phyloP scores from a whole-genome alignment of 495 filamentous ascomycete genomes.

The Talaromyces proteolyticus region DNA sequence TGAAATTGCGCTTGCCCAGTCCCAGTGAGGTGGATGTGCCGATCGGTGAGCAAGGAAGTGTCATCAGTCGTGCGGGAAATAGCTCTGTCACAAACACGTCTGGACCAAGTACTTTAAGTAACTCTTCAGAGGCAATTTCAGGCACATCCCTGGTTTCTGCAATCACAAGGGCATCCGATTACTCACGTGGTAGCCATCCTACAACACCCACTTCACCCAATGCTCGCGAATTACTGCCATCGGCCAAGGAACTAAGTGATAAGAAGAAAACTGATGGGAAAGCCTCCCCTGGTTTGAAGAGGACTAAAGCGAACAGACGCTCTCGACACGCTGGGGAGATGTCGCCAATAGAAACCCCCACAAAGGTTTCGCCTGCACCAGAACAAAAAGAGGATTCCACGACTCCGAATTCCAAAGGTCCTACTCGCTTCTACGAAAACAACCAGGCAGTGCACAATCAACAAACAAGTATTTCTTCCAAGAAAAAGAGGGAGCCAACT shows the following conservation, averaged over 20 bases:
- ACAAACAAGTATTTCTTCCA: slow-evolving; percentile 17
- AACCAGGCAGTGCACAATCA: slow-evolving; percentile 8
- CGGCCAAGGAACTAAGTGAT: slow-evolving; percentile 5
- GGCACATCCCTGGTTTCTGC: slow-evolving; percentile 26
- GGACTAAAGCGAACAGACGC: slow-evolving; percentile 49
- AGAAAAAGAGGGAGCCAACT: slow-evolving; percentile 14
- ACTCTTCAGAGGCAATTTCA: slow-evolving; percentile 21
- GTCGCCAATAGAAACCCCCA: slow-evolving; percentile 19
- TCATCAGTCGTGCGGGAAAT: slow-evolving; percentile 15
- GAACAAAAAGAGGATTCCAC: slow-evolving; percentile 9
- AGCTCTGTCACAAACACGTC: slow-evolving; percentile 29
- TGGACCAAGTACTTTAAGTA: slow-evolving; percentile 31
- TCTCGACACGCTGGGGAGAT: slow-evolving; percentile 37
- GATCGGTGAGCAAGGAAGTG: slow-evolving; percentile 60
- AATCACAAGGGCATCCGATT: slow-evolving; percentile 33
- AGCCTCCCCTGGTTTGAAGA: slow-evolving; percentile 37
- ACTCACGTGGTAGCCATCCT: slow-evolving; percentile 19
- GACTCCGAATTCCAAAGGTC: background rate
- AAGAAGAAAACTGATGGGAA: slow-evolving; percentile 15
- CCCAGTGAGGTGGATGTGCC: slow-evolving; percentile 59
- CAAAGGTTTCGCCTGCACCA: slow-evolving; percentile 13
- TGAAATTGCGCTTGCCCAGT: slow-evolving; percentile 24
- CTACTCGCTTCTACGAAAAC: slow-evolving; percentile 4
- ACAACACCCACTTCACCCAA: slow-evolving; percentile 19
- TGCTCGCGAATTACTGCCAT: slow-evolving; percentile 7